Evolutionary conservation across 768 basidiomycete species (phyloP).

Genomic region (Imleria badia): DNA sequence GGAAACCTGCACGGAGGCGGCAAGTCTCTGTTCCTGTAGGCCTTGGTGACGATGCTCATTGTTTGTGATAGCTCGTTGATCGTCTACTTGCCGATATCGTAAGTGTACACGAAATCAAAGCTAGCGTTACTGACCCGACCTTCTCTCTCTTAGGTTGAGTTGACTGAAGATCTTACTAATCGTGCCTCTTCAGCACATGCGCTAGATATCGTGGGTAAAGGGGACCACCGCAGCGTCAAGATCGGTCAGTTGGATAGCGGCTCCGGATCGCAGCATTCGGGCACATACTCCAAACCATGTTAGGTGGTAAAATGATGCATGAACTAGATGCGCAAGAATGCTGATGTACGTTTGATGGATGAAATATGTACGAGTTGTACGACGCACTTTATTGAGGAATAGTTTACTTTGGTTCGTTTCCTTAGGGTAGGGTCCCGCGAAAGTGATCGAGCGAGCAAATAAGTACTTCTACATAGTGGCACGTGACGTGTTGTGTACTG

Average conservation of each 20-base stretch:
- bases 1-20: constrained; percentile 53
- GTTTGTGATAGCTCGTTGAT: constrained; percentile 49
- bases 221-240: constrained; percentile 30
- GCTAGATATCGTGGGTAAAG: constrained; percentile 42
- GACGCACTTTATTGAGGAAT: neutral
- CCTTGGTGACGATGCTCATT: constrained; percentile 29
- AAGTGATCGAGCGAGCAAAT: too few relatives aligned
- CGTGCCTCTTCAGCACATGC: constrained; percentile 50
- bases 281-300: constrained; percentile 71
- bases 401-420: too few relatives aligned
- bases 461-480: too few relatives aligned
- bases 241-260: constrained; percentile 48
- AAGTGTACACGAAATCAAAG: constrained; percentile 26
- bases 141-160: constrained; percentile 49
- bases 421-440: too few relatives aligned
- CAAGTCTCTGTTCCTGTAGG: constrained; percentile 29
- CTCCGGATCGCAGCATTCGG: constrained; percentile 47
- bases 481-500: too few relatives aligned
- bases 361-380: constrained; percentile 3
- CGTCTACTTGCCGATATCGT: constrained; percentile 70
- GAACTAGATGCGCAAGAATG: neutral
- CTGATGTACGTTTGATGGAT: neutral
- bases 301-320: constrained; percentile 28
- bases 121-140: neutral
- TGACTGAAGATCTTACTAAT: constrained; percentile 57